phyloP scores from a whole-genome alignment of 73 alveolate species.

The Durusdinium trenchii region DNA sequence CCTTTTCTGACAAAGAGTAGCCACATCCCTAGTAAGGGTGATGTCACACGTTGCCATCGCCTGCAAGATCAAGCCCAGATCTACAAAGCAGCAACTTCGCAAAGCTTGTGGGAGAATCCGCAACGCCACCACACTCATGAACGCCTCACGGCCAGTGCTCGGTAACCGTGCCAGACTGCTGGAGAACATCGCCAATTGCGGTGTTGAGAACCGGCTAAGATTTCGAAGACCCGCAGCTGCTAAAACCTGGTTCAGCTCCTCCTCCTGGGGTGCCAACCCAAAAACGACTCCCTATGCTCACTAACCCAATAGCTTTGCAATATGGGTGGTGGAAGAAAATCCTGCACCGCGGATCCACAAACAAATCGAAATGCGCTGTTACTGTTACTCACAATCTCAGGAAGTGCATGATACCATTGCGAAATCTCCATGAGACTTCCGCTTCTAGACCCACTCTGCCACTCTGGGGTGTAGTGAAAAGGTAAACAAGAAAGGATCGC shows the following conservation, averaged over 20 bases:
- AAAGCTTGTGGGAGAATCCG: conserved; percentile 23
- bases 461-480: too few species aligned
- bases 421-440: too few species aligned
- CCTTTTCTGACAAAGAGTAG: background rate
- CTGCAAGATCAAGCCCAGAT: conserved; percentile 58
- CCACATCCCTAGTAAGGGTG: conserved; percentile 33
- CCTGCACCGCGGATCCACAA: too few species aligned
- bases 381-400: too few species aligned
- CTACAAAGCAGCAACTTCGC: conserved; percentile 50
- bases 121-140: conserved; percentile 37
- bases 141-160: conserved; percentile 70
- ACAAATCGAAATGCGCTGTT: too few species aligned
- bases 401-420: too few species aligned
- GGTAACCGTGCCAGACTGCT: conserved; percentile 72
- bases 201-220: conserved; percentile 30
- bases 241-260: conserved; percentile 32
- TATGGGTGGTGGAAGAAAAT: too few species aligned
- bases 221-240: conserved; percentile 48
- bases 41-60: conserved; percentile 49
- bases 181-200: conserved; percentile 73
- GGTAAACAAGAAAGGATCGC: too few species aligned
- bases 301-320: too few species aligned
- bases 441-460: too few species aligned
- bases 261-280: conserved; percentile 8
- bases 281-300: too few species aligned